These are phyloP conservation scores for Fusarium chaquense DNA, from an alignment of 2,329 filamentous ascomycete genomes.

Conservation along the genomic window DNA sequence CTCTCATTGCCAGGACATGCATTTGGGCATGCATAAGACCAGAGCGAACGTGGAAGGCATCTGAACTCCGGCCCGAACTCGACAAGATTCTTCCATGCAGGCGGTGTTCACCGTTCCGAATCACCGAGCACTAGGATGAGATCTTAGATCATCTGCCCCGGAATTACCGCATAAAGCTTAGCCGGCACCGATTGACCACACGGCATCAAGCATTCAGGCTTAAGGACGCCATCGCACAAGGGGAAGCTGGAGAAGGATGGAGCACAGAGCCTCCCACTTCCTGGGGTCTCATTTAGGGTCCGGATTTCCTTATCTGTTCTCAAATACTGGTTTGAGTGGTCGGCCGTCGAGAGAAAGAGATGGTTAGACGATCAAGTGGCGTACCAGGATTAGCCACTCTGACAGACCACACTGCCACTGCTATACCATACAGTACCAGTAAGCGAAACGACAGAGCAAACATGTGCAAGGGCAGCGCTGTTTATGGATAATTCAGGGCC, in stretches of 20 bases:
- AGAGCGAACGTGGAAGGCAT: constrained; percentile 29
- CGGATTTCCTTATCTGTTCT: constrained; percentile 46
- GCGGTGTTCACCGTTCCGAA: constrained; percentile 51
- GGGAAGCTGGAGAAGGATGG: constrained; percentile 49
- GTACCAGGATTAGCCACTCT: constrained; percentile 28
- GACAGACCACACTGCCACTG: constrained; percentile 10
- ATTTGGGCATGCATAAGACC: constrained; percentile 9
- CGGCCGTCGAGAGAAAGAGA: not conserved
- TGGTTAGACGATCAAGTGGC: constrained; percentile 32
- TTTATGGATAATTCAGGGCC: constrained; percentile 25
- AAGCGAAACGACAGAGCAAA: constrained; percentile 14
- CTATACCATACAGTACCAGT: not conserved
- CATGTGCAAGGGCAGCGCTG: constrained; percentile 10
- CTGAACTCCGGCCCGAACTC: constrained; percentile 38
- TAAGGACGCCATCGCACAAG: constrained; percentile 47
- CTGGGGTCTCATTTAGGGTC: constrained; percentile 27
- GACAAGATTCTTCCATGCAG: constrained; percentile 28
- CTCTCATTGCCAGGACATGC: not conserved
- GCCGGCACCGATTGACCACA: constrained; percentile 27
- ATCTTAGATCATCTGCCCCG: constrained; percentile 53
- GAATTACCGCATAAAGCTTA: constrained; percentile 49
- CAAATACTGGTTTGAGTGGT: constrained; percentile 28
- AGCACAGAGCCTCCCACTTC: constrained; percentile 45
- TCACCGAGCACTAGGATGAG: constrained; percentile 49
- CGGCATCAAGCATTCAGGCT: constrained; percentile 35